Percentiles rank a stretch among this genome's conserved stretches.
Evolutionary conservation across 495 filamentous ascomycete species (phyloP).

Genomic region (Xylaria castorea): DNA sequence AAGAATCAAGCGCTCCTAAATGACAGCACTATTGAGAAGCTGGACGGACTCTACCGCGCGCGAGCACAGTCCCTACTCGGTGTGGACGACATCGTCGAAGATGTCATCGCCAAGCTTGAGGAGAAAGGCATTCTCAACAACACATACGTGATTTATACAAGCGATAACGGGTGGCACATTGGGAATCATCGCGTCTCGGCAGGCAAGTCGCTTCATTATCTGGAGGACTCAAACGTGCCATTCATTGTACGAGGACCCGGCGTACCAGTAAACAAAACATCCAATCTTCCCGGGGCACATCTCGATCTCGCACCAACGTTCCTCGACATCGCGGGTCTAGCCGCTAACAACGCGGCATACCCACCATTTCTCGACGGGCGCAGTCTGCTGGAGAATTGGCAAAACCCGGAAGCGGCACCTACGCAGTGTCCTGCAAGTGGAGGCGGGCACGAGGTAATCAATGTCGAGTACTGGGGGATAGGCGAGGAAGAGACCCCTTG

Average conservation of each 20-base stretch:
- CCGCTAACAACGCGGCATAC: neutral
- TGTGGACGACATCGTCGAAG: constrained; percentile 65
- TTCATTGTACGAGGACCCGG: constrained; percentile 55
- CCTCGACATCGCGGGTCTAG: constrained; percentile 25
- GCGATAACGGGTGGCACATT: constrained; percentile 69
- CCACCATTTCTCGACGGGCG: constrained; percentile 32
- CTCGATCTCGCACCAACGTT: constrained; percentile 32
- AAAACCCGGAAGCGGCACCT: constrained; percentile 16
- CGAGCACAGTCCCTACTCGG: constrained; percentile 49
- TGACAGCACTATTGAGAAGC: constrained; percentile 44
- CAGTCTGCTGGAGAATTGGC: constrained; percentile 30
- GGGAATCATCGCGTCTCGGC: constrained; percentile 65
- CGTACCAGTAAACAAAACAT: constrained; percentile 15
- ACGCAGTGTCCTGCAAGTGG: neutral
- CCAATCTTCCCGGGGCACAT: constrained; percentile 26
- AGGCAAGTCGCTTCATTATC: constrained; percentile 63
- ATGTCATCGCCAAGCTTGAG: constrained; percentile 53
- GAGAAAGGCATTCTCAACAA: constrained; percentile 57
- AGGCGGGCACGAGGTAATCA: neutral
- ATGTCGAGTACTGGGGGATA: constrained; percentile 30
- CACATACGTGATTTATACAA: constrained; percentile 64
- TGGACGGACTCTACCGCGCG: constrained; percentile 54
- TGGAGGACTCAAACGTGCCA: constrained; percentile 66
- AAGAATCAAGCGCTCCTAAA: constrained; percentile 51
- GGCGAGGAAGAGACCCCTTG: constrained; percentile 35